Percentiles rank a stretch among this genome's conserved stretches.
Evolutionary conservation across 2,329 filamentous ascomycete genomes (phyloP).

Genomic region (Knoxdaviesia capensis): DNA sequence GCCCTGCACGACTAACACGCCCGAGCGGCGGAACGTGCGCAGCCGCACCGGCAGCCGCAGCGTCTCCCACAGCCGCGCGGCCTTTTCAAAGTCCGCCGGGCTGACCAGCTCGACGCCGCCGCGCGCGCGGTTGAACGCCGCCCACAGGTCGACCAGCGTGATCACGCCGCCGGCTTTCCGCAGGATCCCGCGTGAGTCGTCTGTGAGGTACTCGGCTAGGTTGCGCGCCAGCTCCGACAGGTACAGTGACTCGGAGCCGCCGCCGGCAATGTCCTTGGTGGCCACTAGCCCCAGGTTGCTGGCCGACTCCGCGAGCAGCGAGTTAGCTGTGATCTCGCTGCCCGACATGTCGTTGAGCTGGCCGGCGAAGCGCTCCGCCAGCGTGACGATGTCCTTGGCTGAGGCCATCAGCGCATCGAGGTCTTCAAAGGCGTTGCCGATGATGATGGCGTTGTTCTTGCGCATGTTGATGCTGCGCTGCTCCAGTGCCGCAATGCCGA

Average conservation of each 20-base stretch:
- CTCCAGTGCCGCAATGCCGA: slow-evolving; percentile 84
- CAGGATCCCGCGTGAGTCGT: slow-evolving; percentile 61
- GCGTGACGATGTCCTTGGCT: slow-evolving; percentile 83
- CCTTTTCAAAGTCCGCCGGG: slow-evolving; percentile 79
- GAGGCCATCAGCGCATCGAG: slow-evolving; percentile 94
- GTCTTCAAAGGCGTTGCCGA: slow-evolving; percentile 88
- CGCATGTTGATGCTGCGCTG: slow-evolving; percentile 65
- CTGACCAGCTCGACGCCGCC: slow-evolving; percentile 90
- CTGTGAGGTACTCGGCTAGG: slow-evolving; percentile 72
- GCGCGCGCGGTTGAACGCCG: slow-evolving; percentile 79
- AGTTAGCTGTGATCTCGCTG: slow-evolving; percentile 49
- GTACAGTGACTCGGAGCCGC: slow-evolving; percentile 69
- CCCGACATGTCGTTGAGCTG: slow-evolving; percentile 40
- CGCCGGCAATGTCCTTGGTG: slow-evolving; percentile 79
- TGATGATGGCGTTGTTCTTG: slow-evolving; percentile 83
- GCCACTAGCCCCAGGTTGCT: slow-evolving; percentile 76
- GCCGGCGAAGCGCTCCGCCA: slow-evolving; percentile 71
- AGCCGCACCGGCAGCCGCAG: slow-evolving; percentile 72
- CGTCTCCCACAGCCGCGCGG: slow-evolving; percentile 71
- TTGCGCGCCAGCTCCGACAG: slow-evolving; percentile 72
- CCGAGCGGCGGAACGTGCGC: slow-evolving; percentile 65
- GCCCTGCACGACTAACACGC: slow-evolving; percentile 83
- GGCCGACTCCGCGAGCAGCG: slow-evolving; percentile 55
- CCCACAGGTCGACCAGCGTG: slow-evolving; percentile 79
- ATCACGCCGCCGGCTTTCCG: slow-evolving; percentile 72